Conservation (phyloP, 257 asterid genomes). For the Solanum peruvianum region DNA sequence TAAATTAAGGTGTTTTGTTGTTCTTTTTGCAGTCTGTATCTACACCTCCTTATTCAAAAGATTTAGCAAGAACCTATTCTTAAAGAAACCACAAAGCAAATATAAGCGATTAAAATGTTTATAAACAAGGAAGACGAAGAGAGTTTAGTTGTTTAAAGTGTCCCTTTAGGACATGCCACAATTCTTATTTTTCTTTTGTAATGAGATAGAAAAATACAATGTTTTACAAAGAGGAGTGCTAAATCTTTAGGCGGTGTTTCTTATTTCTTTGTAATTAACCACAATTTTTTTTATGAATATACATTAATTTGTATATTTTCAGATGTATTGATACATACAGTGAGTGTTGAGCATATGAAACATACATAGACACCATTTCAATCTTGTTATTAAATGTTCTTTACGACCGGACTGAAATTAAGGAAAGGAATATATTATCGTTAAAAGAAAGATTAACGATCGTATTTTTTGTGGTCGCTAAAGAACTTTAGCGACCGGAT, state of each 20-base stretch:
- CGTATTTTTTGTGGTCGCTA: not conserved
- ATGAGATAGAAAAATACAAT: too few species aligned
- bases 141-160: not conserved
- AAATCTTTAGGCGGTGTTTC: not conserved
- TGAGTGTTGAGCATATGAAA: too few species aligned
- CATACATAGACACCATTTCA: not conserved
- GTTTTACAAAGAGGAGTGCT: not conserved
- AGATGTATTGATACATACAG: too few species aligned
- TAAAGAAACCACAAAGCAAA: too few species aligned
- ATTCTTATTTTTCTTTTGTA: not conserved
- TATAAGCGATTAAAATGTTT: too few species aligned
- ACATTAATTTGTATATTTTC: too few species aligned
- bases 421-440: not conserved
- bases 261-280: not conserved
- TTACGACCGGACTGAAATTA: not conserved
- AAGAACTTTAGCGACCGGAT: not conserved
- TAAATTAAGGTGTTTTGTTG: too few species aligned
- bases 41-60: too few species aligned
- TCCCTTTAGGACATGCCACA: too few species aligned
- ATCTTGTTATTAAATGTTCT: not conserved
- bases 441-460: too few species aligned
- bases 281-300: too few species aligned
- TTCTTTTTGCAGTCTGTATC: too few species aligned
- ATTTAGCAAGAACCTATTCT: not conserved
- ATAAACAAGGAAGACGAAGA: not conserved